Evolutionary conservation across 306 rosid genomes (phyloP), one percentile per base, ranked within the genome.

Genomic region (Urtica urens): DNA sequence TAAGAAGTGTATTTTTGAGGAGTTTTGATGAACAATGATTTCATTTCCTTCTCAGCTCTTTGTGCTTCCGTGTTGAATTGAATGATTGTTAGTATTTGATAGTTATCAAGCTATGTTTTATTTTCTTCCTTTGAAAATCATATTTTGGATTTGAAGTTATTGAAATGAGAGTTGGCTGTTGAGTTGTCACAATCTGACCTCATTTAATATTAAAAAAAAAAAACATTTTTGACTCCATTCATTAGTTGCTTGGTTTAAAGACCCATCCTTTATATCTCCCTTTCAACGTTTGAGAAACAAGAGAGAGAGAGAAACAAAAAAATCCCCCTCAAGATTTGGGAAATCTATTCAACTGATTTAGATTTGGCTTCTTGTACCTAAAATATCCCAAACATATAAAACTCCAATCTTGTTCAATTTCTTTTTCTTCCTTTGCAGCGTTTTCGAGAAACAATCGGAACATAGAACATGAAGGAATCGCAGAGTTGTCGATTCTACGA

Each of bases 391-490:
- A n/a, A n/a, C n/a, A n/a, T n/a, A n/a, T n/a, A n/a, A n/a, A n/a
- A n/a, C n/a, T n/a, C n/a, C n/a, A n/a, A n/a, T n/a, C n/a, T n/a
- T n/a, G n/a, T n/a, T n/a, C n/a, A n/a, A n/a, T n/a, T n/a, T n/a
- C n/a, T n/a, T n/a, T n/a, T n/a, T n/a, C n/a, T n/a, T n/a, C n/a
- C n/a, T n/a, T n/a, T n/a, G n/a, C n/a, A n/a, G n/a, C n/a, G n/a
- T n/a, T n/a, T n/a, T n/a, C n/a, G n/a, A n/a, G n/a, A n/a, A n/a
- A n/a, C n/a, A n/a, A n/a, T n/a, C n/a, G n/a, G n/a, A n/a, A n/a
- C n/a, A n/a, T n/a, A n/a, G n/a, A 51, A 43, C 62, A 80, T 71
- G 96, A 60, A 68, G 44, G 67, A 61, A 52, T 63, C 92, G 43
- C 66, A 74, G 61, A 66, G 69, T 31, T 62, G 63, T 35, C 63